Base-by-base conservation (phyloP, 1,284 basidiomycete genomes). In the Chiua sp. region DNA sequence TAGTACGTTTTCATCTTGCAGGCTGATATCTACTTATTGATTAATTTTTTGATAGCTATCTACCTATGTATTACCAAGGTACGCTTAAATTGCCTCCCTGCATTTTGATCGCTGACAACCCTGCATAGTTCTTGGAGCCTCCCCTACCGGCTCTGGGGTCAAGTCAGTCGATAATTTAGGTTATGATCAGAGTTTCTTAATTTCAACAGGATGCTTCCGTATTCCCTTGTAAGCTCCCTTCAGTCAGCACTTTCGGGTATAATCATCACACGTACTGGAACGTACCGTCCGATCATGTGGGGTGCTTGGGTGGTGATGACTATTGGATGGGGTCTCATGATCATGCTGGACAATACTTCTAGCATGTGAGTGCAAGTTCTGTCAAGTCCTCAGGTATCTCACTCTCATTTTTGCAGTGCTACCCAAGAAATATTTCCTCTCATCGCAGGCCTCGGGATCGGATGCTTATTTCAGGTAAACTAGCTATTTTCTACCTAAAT, bases 131-230 rank as follows among this genome's bases (percentile, higher is more conserved):
- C 74, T 81, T 20, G 83, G 84, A 7, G 71, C 79, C 3, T 75
- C 74, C 8, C 77, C 83, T 16, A 77, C 79, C 7, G 63, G 69
- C 56, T 75, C 80, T 3, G 83, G 83, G 18, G 67, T 85, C 37
- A 70, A 66, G 65, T 74, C 4, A 53, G 63, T 61, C 28, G 22
- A 47, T 30, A 28, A 22, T 42, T 3, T 30, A 16, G 23, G 16
- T n/a, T 37, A 48, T 32, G 23, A 6, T 16, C 10, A 7, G 4
- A 47, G 46, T 16, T 37, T 37, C 28, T 58, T 7, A 51, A 15
- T 49, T 51, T n/a, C 30, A 48, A 50, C 48, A 72, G 70, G 65
- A 77, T 79, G 68, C 72, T 84, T 72, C 78, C 83, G 0, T 81
- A 75, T 62, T 79, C 78, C 0, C 70, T 84, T 10, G 63, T 75